Conservation (phyloP, 2,329 filamentous ascomycete genomes). For the Colletotrichum coccodes region DNA sequence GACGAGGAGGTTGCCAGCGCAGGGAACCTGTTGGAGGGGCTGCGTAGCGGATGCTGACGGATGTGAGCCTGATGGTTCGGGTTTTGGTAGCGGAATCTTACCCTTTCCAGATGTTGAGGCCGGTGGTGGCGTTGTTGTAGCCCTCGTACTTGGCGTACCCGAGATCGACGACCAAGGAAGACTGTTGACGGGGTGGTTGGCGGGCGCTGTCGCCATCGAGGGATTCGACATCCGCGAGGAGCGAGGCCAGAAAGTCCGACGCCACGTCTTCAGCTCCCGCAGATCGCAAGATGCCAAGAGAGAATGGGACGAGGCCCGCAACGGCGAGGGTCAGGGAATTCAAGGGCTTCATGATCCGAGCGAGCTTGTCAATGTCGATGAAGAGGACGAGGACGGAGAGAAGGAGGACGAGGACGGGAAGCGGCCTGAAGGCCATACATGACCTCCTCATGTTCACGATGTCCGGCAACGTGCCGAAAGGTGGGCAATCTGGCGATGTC, state of each 20-base stretch:
- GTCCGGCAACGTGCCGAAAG: too few relatives aligned
- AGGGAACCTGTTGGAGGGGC: constrained; percentile 53
- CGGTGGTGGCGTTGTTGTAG: constrained; percentile 44
- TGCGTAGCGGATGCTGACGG: constrained; percentile 54
- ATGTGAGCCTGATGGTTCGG: too few relatives aligned
- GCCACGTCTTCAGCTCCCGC: neutral
- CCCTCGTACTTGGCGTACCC: constrained; percentile 58
- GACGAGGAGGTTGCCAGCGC: constrained; percentile 54
- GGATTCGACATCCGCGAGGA: neutral
- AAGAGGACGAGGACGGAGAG: neutral
- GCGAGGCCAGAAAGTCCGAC: neutral
- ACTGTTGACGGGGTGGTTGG: neutral
- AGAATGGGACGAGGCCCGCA: neutral
- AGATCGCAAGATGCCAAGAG: neutral
- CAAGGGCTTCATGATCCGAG: neutral
- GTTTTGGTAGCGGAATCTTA: too few relatives aligned
- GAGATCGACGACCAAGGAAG: constrained; percentile 46
- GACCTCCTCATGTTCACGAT: neutral
- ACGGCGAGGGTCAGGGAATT: neutral
- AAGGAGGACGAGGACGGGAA: neutral
- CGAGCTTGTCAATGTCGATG: neutral
- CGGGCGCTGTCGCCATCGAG: neutral
- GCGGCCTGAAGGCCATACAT: neutral
- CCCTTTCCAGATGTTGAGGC: constrained; percentile 58
- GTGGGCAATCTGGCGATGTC: too few relatives aligned